These are phyloP conservation scores for Scheffersomyces coipomensis DNA, from an alignment of 805 yeast species.

Conservation along the genomic window DNA sequence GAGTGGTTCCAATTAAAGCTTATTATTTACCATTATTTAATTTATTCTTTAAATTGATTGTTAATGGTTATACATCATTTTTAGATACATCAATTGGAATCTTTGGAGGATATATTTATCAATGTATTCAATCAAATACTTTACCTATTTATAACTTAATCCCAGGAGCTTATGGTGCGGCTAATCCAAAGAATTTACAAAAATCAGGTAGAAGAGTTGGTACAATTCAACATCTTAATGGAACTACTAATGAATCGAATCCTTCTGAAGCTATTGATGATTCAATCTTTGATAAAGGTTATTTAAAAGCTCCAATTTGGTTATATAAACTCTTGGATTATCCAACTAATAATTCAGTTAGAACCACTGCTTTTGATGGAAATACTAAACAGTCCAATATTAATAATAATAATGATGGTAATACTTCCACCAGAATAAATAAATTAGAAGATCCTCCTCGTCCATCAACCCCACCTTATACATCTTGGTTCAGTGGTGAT, in stretches of 20 bases:
- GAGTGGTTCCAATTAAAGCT: constrained; percentile 52
- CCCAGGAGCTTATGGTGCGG: constrained; percentile 25
- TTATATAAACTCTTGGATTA: constrained; percentile 29
- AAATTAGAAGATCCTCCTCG: constrained; percentile 1
- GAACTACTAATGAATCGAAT: constrained; percentile 3
- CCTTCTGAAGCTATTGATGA: constrained; percentile 26
- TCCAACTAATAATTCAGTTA: constrained; percentile 21
- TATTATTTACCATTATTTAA: constrained; percentile 50
- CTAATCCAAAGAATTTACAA: constrained; percentile 1
- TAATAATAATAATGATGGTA: background rate
- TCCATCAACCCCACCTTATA: background rate
- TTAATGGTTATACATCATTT: constrained; percentile 42
- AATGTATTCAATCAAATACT: constrained; percentile 60
- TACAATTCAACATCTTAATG: constrained; percentile 8
- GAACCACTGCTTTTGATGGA: constrained; percentile 27
- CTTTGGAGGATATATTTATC: constrained; percentile 56
- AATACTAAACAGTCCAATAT: background rate
- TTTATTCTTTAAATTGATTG: constrained; percentile 30
- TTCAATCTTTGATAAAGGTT: constrained; percentile 50
- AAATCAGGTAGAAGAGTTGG: constrained; percentile 31
- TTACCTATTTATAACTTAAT: constrained; percentile 38
- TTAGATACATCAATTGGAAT: constrained; percentile 49
- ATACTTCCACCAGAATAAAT: background rate
- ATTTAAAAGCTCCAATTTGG: constrained; percentile 54
- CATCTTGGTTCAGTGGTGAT: constrained; percentile 12